Conservation (phyloP, 2,329 filamentous ascomycete genomes). For the Curvularia lunata region DNA sequence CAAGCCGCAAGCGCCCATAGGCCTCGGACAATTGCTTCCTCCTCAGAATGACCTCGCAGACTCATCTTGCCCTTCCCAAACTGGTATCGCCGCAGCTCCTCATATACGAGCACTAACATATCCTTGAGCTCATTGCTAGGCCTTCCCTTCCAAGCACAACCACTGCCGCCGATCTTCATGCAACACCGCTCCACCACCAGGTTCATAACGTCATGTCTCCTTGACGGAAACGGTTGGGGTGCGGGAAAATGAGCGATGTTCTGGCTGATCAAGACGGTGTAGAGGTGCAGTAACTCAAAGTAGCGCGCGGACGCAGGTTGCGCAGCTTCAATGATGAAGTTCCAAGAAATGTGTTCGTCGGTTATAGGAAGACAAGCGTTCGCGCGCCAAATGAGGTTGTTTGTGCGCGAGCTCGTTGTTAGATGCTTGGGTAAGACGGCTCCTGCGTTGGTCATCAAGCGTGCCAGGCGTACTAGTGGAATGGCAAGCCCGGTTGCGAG, state of each 20-base stretch:
- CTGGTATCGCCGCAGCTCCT: conserved; percentile 37
- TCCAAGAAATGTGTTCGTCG: conserved; percentile 30
- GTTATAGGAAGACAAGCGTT: conserved; percentile 33
- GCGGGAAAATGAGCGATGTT: conserved; percentile 28
- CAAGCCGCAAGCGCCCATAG: conserved; percentile 54
- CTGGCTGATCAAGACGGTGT: conserved; percentile 42
- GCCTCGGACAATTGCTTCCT: conserved; percentile 50
- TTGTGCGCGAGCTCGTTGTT: conserved; percentile 28
- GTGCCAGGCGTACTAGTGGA: conserved; percentile 39
- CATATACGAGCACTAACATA: conserved; percentile 31
- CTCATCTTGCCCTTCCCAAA: conserved; percentile 32
- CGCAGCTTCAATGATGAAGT: conserved; percentile 30
- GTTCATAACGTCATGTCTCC: conserved; percentile 34
- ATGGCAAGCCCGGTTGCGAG: conserved; percentile 33
- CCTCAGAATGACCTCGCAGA: conserved; percentile 34
- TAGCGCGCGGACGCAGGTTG: conserved; percentile 20
- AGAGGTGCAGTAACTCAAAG: conserved; percentile 38
- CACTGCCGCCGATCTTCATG: conserved; percentile 25
- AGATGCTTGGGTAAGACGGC: conserved; percentile 33
- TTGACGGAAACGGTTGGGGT: conserved; percentile 16
- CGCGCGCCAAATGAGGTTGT: conserved; percentile 38
- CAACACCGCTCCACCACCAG: conserved; percentile 38
- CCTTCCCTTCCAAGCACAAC: conserved; percentile 20
- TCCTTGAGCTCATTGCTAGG: conserved; percentile 36
- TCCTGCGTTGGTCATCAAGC: conserved; percentile 36